Percentiles rank a stretch among this genome's conserved stretches.
phyloP scores from a whole-genome alignment of 176 grass and related monocot genomes.

The Coix lacrymajobi region DNA sequence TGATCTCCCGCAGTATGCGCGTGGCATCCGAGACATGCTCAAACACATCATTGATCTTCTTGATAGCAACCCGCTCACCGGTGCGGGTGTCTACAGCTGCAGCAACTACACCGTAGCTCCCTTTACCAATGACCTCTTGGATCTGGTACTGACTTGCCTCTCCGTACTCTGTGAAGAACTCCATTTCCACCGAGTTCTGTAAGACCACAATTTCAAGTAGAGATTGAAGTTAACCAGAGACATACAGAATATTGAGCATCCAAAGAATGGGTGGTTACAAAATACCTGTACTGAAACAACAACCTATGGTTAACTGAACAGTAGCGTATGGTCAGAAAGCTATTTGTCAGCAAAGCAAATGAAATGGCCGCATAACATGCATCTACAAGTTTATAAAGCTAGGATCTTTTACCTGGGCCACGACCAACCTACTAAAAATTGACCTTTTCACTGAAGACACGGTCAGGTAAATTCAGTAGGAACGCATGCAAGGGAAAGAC shows the following conservation, averaged over 20 bases:
- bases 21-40: slow-evolving; percentile 93
- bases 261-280: background rate
- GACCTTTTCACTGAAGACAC: slow-evolving; percentile 4
- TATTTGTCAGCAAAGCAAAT: background rate
- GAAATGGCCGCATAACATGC: background rate
- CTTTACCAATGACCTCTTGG: slow-evolving; percentile 90
- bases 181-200: slow-evolving; percentile 59
- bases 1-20: slow-evolving; percentile 84
- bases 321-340: background rate
- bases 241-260: background rate
- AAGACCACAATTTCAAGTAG: slow-evolving; percentile 12
- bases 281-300: background rate
- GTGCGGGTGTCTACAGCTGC: slow-evolving; percentile 77
- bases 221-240: background rate
- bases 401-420: background rate
- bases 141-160: slow-evolving; percentile 85
- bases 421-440: slow-evolving; percentile 11
- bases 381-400: slow-evolving; percentile 2
- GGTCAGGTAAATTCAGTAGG: slow-evolving; percentile 3
- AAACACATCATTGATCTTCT: slow-evolving; percentile 98
- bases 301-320: background rate
- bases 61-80: slow-evolving; percentile 80
- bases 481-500: slow-evolving; percentile 13
- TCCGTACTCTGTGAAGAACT: slow-evolving; percentile 91
- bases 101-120: slow-evolving; percentile 89